phyloP scores from a whole-genome alignment of 2,329 filamentous ascomycete genomes.

The Microdochium nivale region DNA sequence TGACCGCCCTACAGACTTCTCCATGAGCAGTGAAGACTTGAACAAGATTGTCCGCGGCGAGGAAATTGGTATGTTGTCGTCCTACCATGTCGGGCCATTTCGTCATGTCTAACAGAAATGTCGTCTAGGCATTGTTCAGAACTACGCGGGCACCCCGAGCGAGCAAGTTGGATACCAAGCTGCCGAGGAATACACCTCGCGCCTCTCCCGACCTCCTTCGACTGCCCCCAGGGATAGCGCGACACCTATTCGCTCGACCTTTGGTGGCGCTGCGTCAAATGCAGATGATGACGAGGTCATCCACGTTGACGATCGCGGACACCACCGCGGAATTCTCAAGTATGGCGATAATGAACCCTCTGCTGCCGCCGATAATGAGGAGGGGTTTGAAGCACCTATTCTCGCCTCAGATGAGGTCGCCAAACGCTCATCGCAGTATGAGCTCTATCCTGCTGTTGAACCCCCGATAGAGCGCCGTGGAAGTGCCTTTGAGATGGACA shows the following conservation, averaged over 20 bases:
- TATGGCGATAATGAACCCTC: slow-evolving; percentile 35
- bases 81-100: slow-evolving; percentile 24
- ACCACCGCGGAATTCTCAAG: slow-evolving; percentile 32
- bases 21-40: slow-evolving; percentile 80
- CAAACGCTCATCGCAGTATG: slow-evolving; percentile 61
- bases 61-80: slow-evolving; percentile 26
- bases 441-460: slow-evolving; percentile 73
- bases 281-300: slow-evolving; percentile 51
- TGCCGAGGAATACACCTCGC: slow-evolving; percentile 72
- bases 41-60: slow-evolving; percentile 82
- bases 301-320: slow-evolving; percentile 63
- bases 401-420: slow-evolving; percentile 80
- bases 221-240: slow-evolving; percentile 27
- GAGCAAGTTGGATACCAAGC: slow-evolving; percentile 88
- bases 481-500: slow-evolving; percentile 46
- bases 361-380: slow-evolving; percentile 48
- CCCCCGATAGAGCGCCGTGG: slow-evolving; percentile 57
- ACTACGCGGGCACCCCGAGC: slow-evolving; percentile 66
- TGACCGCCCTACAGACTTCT: slow-evolving; percentile 60
- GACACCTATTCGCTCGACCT: slow-evolving; percentile 19
- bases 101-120: slow-evolving; percentile 25
- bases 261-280: slow-evolving; percentile 8
- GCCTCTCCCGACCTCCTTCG: slow-evolving; percentile 41
- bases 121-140: slow-evolving; percentile 51
- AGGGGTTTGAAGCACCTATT: slow-evolving; percentile 67